Evolutionary conservation across 768 basidiomycete genomes (phyloP).

Genomic region (Coprinopsis cinerea): DNA sequence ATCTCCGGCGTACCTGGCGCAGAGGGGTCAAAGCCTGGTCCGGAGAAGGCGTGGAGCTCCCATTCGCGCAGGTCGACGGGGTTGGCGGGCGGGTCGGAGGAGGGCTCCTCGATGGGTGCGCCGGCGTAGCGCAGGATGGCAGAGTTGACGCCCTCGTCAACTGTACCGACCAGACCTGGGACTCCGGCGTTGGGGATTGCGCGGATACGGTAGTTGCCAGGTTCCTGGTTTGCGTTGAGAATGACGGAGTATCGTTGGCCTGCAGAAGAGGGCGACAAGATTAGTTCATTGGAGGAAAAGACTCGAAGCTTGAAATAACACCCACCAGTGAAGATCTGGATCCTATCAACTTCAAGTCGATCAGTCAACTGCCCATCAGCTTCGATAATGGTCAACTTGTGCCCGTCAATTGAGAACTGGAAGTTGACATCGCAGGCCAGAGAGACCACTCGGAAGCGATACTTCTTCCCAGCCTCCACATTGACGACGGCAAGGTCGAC

Average conservation of each 20-base stretch:
- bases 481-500: slow-evolving; percentile 37
- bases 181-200: slow-evolving; percentile 26
- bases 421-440: slow-evolving; percentile 45
- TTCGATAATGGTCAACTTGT: slow-evolving; percentile 36
- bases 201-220: slow-evolving; percentile 41
- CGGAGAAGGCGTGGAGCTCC: slow-evolving; percentile 28
- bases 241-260: slow-evolving; percentile 44
- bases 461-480: slow-evolving; percentile 35
- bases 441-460: slow-evolving; percentile 49
- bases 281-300: too few relatives aligned
- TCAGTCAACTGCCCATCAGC: slow-evolving; percentile 30
- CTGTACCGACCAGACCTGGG: slow-evolving; percentile 7
- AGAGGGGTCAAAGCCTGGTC: slow-evolving; percentile 18
- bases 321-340: slow-evolving; percentile 33
- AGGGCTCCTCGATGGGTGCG: slow-evolving; percentile 33
- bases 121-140: slow-evolving; percentile 49
- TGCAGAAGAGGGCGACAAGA: neutral
- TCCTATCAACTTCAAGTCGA: slow-evolving; percentile 30
- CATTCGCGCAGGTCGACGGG: slow-evolving; percentile 29
- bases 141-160: slow-evolving; percentile 40
- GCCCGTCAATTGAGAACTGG: slow-evolving; percentile 39
- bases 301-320: slow-evolving; percentile 14
- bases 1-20: neutral
- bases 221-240: slow-evolving; percentile 29
- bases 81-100: slow-evolving; percentile 21